A percentile compares a stretch with the other conserved stretches of the same genome.
Conservation (phyloP, 148 eudicot species). For the Chenopodium quinoa region DNA sequence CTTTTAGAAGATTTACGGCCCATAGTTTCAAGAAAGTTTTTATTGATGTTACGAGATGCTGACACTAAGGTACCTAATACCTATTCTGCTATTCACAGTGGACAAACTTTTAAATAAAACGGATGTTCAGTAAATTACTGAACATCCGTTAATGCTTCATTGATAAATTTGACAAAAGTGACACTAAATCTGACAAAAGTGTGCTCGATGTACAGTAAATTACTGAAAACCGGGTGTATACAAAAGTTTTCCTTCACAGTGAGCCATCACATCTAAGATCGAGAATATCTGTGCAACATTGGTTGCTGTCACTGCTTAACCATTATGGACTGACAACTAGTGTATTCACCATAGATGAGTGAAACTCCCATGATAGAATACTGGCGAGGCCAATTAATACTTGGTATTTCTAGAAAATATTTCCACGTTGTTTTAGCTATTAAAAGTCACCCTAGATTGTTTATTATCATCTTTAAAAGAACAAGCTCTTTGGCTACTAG, state of each 20-base stretch:
- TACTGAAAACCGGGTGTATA: too few species aligned
- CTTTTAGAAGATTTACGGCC: neutral
- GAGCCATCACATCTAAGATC: neutral
- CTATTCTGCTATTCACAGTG: neutral
- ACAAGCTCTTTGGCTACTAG: neutral
- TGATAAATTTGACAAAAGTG: too few species aligned
- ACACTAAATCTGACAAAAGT: too few species aligned
- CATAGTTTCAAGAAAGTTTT: neutral
- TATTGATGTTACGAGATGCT: neutral
- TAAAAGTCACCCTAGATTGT: too few species aligned
- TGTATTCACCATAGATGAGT: neutral
- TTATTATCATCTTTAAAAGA: too few species aligned
- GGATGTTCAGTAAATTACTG: too few species aligned
- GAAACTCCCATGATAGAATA: neutral
- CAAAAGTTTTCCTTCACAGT: neutral
- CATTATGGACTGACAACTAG: neutral
- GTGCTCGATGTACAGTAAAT: too few species aligned
- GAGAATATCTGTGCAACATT: neutral
- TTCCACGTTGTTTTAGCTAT: too few species aligned
- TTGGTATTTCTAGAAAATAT: neutral
- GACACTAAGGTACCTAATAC: neutral
- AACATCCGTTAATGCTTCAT: too few species aligned
- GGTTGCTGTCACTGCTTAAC: neutral
- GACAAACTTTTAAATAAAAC: too few species aligned
- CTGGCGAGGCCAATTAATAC: neutral